These are phyloP conservation scores for Citrullus colocynthis DNA, from an alignment of 306 rosid genomes.

Conservation along the genomic window DNA sequence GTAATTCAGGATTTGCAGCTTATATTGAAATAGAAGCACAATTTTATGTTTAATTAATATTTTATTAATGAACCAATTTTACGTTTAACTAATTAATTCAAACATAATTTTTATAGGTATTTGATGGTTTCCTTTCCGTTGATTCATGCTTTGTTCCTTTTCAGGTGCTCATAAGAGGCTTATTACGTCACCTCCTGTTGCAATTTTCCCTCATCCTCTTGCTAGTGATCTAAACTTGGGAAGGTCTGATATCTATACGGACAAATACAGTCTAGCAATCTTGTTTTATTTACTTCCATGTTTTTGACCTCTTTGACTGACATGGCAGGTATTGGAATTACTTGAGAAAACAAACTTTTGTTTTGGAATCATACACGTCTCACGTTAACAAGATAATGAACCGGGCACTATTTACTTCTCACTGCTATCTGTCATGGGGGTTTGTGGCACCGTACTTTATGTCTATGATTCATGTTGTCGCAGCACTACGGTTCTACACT, in stretches of 20 bases:
- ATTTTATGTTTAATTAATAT: neutral
- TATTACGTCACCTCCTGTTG: constrained; percentile 86
- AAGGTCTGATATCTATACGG: constrained; percentile 43
- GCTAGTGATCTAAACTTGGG: constrained; percentile 85
- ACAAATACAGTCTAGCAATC: neutral
- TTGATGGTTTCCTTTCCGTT: neutral
- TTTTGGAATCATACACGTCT: constrained; percentile 77
- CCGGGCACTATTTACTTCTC: constrained; percentile 72
- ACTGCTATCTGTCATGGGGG: constrained; percentile 92
- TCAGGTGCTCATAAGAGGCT: constrained; percentile 87
- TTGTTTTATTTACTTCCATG: neutral
- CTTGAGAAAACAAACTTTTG: constrained; percentile 98
- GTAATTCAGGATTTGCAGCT: neutral
- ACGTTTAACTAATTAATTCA: neutral
- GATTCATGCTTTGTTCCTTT: constrained; percentile 15
- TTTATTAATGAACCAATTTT: neutral
- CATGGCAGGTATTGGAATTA: constrained; percentile 88
- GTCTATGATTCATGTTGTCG: constrained; percentile 58
- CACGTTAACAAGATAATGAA: constrained; percentile 80
- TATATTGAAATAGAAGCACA: neutral
- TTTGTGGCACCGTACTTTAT: constrained; percentile 71
- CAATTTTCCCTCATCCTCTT: constrained; percentile 98
- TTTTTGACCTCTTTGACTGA: constrained; percentile 11
- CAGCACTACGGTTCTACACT: constrained; percentile 40
- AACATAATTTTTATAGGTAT: neutral